Conservation (phyloP, 2,329 filamentous ascomycete species). For the Huntiella moniliformis region DNA sequence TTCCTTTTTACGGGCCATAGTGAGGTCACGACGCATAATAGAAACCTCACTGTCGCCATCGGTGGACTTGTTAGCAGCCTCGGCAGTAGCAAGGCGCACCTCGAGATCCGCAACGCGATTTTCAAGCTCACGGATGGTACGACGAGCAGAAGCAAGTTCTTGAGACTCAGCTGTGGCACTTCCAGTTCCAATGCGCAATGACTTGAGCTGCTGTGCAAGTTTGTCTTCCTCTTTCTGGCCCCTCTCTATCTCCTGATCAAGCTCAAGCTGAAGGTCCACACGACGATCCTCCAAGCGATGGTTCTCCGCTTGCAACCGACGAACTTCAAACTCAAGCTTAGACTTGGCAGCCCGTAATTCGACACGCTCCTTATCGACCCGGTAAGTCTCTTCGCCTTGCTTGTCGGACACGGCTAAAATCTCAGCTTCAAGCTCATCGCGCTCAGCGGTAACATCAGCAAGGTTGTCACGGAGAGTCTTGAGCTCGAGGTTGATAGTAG, state of each 20-base stretch:
- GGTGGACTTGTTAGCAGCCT: constrained; percentile 18
- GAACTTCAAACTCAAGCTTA: constrained; percentile 48
- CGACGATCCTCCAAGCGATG: constrained; percentile 36
- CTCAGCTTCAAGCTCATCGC: constrained; percentile 44
- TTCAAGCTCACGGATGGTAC: constrained; percentile 48
- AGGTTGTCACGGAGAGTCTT: constrained; percentile 36
- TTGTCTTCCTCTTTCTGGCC: constrained; percentile 48
- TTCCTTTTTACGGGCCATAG: constrained; percentile 46
- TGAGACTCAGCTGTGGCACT: constrained; percentile 28
- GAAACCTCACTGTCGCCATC: constrained; percentile 37
- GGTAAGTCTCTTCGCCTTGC: constrained; percentile 38
- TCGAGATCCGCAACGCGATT: constrained; percentile 37
- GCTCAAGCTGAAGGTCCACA: constrained; percentile 39
- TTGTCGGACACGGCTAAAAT: constrained; percentile 14
- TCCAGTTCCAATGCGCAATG: constrained; percentile 28
- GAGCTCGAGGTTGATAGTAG: constrained; percentile 39
- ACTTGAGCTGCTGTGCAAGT: constrained; percentile 33
- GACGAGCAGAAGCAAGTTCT: constrained; percentile 39
- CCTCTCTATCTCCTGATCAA: constrained; percentile 47
- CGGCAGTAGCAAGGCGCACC: constrained; percentile 20
- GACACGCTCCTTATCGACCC: constrained; percentile 48
- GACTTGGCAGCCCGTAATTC: constrained; percentile 49
- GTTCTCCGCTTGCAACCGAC: constrained; percentile 46
- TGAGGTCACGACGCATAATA: constrained; percentile 42
- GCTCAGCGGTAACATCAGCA: constrained; percentile 41